Evolutionary conservation across 2,329 filamentous ascomycete species (phyloP), one percentile per base, ranked within the genome.

Genomic region (Hypoxylon sp.): DNA sequence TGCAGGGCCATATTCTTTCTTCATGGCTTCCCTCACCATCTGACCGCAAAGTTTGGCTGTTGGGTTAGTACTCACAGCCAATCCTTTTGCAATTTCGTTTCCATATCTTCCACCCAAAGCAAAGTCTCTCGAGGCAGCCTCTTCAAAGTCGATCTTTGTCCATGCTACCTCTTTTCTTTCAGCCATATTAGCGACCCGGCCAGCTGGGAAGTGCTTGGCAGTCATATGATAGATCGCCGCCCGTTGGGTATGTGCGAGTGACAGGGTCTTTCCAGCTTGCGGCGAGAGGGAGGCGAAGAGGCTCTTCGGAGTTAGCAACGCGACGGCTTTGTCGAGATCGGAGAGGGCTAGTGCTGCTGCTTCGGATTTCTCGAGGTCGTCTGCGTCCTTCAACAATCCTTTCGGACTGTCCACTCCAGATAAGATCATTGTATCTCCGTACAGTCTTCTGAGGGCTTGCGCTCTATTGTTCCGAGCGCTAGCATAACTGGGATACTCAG

Each of bases 381-480:
- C 78, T 2, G 79, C 80, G 10, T 80, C 74, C 14, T 75, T 76
- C 7, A 86, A 76, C 49, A 88, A 77, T 27, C 82, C 84, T 72
- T 78, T 81, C 6, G 80, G 75, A 50, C 78, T 78, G 0, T 77
- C 75, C 13, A 79, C 80, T 25, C 80, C 77, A 25, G 78, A 73
- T 37, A 89, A 77, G 22, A 91, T 79, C 75, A 90, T 82, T 2
- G 82, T 80, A 75, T 92, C 89, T 10, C 90, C 90, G 69, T 91
- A 89, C 62, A 89, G 79, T 53, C 90, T 82, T 22, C 91, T 82
- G 31, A 86, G 74, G 7, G 90, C 85, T 78, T 95, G 92, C 2
- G 90, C 92, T 55, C 92, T 86, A 79, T 95, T 95, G 77, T 94
- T 92, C 64, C 89, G 86, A 5, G 89, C 91, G 70, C 90, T 92